A percentile compares a stretch with the other conserved stretches of the same genome.
These are phyloP conservation scores for Eucalyptus regnans DNA, from an alignment of 345 rosid genomes.

Conservation along the genomic window DNA sequence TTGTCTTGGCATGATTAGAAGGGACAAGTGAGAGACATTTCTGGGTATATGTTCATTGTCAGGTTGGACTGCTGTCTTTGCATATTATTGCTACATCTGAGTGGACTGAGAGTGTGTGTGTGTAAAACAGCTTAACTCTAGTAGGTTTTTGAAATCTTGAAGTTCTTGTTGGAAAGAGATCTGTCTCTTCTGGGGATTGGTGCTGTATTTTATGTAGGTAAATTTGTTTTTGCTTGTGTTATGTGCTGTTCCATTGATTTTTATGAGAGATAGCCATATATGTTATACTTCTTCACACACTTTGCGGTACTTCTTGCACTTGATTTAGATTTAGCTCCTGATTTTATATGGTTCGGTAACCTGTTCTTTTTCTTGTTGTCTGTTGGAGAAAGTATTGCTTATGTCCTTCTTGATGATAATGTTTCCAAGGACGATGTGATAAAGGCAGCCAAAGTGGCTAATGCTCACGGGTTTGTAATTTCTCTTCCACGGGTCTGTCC, in stretches of 20 bases:
- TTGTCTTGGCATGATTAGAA: background rate
- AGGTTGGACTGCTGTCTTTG: background rate
- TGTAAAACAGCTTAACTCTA: background rate
- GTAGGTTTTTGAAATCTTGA: background rate
- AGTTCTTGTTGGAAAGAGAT: background rate
- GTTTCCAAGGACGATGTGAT: slow-evolving; percentile 71
- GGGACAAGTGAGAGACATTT: background rate
- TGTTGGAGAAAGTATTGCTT: slow-evolving; percentile 84
- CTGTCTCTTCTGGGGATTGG: background rate
- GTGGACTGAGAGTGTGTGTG: background rate
- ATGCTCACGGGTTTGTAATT: slow-evolving; percentile 81
- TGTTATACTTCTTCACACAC: background rate
- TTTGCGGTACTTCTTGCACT: background rate
- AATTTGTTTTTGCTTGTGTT: background rate
- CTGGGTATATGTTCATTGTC: background rate
- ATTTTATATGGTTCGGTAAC: slow-evolving; percentile 38
- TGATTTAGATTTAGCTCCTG: background rate
- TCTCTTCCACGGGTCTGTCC: slow-evolving; percentile 65
- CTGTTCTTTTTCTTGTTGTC: slow-evolving; percentile 82
- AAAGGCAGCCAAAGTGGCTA: slow-evolving; percentile 88
- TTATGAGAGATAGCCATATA: background rate
- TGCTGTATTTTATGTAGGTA: background rate
- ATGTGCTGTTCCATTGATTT: background rate
- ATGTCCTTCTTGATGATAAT: slow-evolving; percentile 76
- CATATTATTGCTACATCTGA: background rate